Evolutionary conservation across 768 basidiomycete genomes (phyloP).

Genomic region (Psilocybe azurescens): DNA sequence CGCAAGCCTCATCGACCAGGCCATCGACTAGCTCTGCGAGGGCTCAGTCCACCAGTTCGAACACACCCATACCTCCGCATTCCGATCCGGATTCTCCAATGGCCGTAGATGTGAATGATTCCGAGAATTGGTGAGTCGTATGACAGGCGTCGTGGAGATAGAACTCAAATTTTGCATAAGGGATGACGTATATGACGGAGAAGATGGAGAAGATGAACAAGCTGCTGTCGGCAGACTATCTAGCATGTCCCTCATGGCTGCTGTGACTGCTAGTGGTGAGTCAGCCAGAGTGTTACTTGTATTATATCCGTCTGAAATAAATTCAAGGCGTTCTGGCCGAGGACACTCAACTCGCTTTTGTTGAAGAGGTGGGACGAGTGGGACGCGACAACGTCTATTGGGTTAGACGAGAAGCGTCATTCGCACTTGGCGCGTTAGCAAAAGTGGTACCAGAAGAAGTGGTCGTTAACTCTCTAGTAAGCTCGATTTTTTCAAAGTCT

Average conservation of each 20-base stretch:
- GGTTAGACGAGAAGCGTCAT: slow-evolving; percentile 86
- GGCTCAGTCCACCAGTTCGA: not conserved
- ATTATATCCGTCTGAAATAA: slow-evolving; percentile 14
- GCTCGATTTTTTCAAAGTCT: slow-evolving; percentile 24
- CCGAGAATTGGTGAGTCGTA: not conserved
- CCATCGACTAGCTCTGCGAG: not conserved
- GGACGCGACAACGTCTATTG: slow-evolving; percentile 71
- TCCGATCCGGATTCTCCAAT: slow-evolving; percentile 6
- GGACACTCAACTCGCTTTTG: slow-evolving; percentile 65
- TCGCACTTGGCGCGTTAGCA: slow-evolving; percentile 87
- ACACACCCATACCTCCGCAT: not conserved
- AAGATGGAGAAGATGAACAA: slow-evolving; percentile 60
- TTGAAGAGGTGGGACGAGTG: slow-evolving; percentile 75
- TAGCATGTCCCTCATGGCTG: slow-evolving; percentile 93
- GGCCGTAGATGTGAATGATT: slow-evolving; percentile 10
- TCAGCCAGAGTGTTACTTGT: slow-evolving; percentile 15
- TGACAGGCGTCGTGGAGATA: not conserved
- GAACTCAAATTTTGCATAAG: slow-evolving; percentile 9
- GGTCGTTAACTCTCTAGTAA: slow-evolving; percentile 65
- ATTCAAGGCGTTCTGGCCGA: slow-evolving; percentile 59
- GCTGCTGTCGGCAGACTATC: slow-evolving; percentile 86
- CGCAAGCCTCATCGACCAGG: slow-evolving; percentile 1
- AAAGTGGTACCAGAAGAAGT: slow-evolving; percentile 85
- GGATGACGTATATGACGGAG: slow-evolving; percentile 29
- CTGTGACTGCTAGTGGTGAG: slow-evolving; percentile 80